Evolutionary conservation across 2,329 filamentous ascomycete species (phyloP), one percentile per base, ranked within the genome.

Genomic region (Cladophialophora yegresii): DNA sequence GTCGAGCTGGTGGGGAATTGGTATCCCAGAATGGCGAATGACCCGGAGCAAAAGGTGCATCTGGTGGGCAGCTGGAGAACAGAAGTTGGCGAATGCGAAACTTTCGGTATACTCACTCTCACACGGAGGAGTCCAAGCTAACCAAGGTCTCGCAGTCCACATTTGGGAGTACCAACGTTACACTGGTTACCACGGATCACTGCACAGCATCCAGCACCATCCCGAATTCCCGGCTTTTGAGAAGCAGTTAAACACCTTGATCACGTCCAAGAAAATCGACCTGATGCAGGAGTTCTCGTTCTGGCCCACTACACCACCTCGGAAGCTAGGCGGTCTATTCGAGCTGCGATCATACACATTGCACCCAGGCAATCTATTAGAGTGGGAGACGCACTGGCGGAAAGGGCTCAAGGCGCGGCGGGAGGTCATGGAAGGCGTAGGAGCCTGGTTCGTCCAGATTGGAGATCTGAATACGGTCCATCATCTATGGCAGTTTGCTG

Each of bases 141-240:
- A 78, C 60, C 20, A 8, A n/a, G 56, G 20, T 45, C n/a, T 55
- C 33, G 58, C 72, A 98, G 95, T 99, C 57, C 95, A 99, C 77
- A 99, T 99, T 74, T 99, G 95, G 95, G 95, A 99, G 78, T 99
- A 99, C 78, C 93, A 98, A 79, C 89, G 93, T 73, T 99, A 98
- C 80, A 85, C 93, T 72, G 95, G 95, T 66, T 98, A 98, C 78
- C 95, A 99, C 78, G 87, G 89, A 66, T 98, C 95, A 22, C 84
- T 96, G 54, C 86, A 97, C 81, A 86, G 85, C 71, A 96, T 98
- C 70, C 87, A 91, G 66, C 81, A 84, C 71, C 91, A 96, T 73
- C 90, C 91, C 68, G 92, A 92, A 20, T 98, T 92, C 76, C 80
- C 87, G 70, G 89, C 85, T 9, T 97, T 97, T 75, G 91, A 96